Percentiles rank a stretch among this genome's conserved stretches.
phyloP scores from a whole-genome alignment of 805 yeast species.

The Candida nemodendra region DNA sequence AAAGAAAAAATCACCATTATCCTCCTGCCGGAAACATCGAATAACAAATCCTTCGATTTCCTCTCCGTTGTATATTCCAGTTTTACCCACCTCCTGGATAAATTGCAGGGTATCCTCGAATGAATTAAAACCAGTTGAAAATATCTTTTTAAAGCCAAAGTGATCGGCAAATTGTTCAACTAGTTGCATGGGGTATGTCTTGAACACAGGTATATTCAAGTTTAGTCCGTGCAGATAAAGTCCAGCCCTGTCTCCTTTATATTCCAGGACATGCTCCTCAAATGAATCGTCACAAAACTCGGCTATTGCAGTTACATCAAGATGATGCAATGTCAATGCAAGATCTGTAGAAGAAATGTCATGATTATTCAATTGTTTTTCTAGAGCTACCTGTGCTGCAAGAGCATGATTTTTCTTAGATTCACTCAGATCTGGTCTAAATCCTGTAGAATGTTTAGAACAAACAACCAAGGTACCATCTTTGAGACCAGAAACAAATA shows the following conservation, averaged over 20 bases:
- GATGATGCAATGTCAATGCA: conserved; percentile 50
- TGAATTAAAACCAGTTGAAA: conserved; percentile 40
- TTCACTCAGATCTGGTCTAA: conserved; percentile 36
- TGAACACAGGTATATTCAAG: conserved; percentile 58
- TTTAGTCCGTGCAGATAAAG: conserved; percentile 89
- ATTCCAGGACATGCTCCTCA: conserved; percentile 90
- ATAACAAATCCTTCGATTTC: conserved; percentile 95
- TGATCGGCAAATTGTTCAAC: conserved; percentile 59
- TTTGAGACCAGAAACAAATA: conserved; percentile 71
- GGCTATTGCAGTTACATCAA: conserved; percentile 79
- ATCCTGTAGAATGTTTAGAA: conserved; percentile 87
- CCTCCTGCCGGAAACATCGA: conserved; percentile 47
- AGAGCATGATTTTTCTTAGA: conserved; percentile 65
- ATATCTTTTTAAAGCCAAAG: conserved; percentile 71
- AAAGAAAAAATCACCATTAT: conserved; percentile 62
- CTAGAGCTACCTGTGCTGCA: conserved; percentile 62
- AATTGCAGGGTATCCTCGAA: conserved; percentile 46
- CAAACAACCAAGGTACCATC: conserved; percentile 83
- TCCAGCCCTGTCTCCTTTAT: conserved; percentile 66
- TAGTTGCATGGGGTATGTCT: conserved; percentile 58
- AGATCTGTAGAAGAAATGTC: conserved; percentile 48
- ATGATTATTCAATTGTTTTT: conserved; percentile 44
- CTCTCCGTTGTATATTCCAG: conserved; percentile 67
- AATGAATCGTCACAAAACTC: conserved; percentile 90
- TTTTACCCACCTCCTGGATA: conserved; percentile 53